phyloP scores from a whole-genome alignment of 2,329 filamentous ascomycete genomes.

The Venturia effusa region DNA sequence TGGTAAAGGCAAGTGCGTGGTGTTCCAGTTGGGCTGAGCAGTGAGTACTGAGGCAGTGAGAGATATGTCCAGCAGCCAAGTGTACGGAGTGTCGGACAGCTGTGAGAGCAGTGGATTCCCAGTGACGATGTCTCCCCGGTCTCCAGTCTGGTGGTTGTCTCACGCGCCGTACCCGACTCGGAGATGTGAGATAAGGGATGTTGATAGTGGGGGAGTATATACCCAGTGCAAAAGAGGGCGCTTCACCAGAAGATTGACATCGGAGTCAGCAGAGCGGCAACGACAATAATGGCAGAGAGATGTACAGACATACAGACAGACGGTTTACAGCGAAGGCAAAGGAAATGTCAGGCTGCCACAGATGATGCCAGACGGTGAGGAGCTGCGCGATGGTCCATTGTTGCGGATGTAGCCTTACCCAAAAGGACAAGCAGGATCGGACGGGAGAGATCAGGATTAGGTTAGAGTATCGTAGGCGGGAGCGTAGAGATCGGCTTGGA shows the following conservation, averaged over 20 bases:
- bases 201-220: not conserved
- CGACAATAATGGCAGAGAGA: not conserved
- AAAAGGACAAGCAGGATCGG: not conserved
- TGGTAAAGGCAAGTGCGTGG: not conserved
- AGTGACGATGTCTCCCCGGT: not conserved
- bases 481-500: too few species aligned
- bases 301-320: not conserved
- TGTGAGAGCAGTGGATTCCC: not conserved
- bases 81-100: not conserved
- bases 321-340: not conserved
- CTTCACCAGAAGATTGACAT: not conserved
- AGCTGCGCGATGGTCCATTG: not conserved
- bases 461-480: too few species aligned
- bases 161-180: not conserved
- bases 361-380: not conserved
- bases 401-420: not conserved
- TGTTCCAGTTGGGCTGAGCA: not conserved
- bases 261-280: not conserved
- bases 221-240: not conserved
- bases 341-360: not conserved
- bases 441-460: too few species aligned
- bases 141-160: not conserved
- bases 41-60: not conserved
- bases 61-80: not conserved
- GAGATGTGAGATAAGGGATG: not conserved